These are phyloP conservation scores for Phytophthora vignae DNA, from an alignment of 352 stramenopile genomes.

Conservation along the genomic window DNA sequence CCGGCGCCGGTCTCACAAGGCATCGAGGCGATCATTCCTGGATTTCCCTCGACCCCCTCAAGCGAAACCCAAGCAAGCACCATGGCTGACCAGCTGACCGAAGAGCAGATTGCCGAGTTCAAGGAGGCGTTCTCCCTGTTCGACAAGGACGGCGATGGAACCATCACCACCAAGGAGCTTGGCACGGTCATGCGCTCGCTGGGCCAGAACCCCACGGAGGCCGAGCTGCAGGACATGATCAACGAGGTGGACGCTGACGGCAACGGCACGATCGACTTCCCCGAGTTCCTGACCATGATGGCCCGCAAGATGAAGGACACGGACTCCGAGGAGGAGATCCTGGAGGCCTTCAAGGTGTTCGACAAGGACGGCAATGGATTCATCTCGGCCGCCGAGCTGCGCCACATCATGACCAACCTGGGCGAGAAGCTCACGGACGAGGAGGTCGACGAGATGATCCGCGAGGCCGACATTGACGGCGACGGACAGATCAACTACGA, in stretches of 20 bases:
- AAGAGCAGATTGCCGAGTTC: conserved; percentile 99
- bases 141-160: conserved; percentile 99
- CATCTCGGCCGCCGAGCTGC: conserved; percentile 97
- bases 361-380: conserved; percentile 99
- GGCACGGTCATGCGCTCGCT: conserved; percentile 99
- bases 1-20: background rate
- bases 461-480: conserved; percentile 98
- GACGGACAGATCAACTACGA: conserved; percentile 99
- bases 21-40: conserved; percentile 53
- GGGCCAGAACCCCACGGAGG: conserved; percentile 98
- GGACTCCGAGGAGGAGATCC: conserved; percentile 98
- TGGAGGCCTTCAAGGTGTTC: conserved; percentile 98
- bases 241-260: conserved; percentile 99
- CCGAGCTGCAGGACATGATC: conserved; percentile 99
- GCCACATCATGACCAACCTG: conserved; percentile 99
- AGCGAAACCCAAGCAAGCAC: conserved; percentile 39
- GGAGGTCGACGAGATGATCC: conserved; percentile 99
- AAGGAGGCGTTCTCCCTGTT: conserved; percentile 99
- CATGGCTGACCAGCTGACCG: conserved; percentile 92
- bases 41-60: conserved; percentile 63
- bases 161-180: conserved; percentile 99
- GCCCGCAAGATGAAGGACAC: conserved; percentile 99
- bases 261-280: conserved; percentile 99
- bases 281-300: conserved; percentile 99
- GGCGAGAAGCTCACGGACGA: conserved; percentile 99